phyloP scores from a whole-genome alignment of 2,329 filamentous ascomycete genomes.

The Calonectria pteridis region DNA sequence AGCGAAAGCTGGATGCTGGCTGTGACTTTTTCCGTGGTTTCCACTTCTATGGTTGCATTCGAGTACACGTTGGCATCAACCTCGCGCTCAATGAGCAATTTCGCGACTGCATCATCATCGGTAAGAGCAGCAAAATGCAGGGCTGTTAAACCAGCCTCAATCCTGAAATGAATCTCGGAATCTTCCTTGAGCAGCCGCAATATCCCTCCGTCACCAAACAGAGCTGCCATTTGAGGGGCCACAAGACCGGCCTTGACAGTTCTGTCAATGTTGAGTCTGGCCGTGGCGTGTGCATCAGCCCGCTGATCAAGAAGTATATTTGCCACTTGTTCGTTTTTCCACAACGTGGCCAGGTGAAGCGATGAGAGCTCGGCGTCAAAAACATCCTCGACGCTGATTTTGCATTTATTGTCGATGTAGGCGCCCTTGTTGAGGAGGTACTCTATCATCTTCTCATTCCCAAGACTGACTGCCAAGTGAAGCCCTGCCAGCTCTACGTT shows the following conservation, averaged over 20 bases:
- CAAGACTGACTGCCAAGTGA: background rate
- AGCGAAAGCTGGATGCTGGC: background rate
- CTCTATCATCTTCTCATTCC: background rate
- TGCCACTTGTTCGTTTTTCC: background rate
- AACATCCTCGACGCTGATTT: background rate
- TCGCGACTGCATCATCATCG: background rate
- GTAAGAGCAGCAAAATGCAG: background rate
- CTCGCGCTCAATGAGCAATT: background rate
- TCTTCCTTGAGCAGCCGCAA: background rate
- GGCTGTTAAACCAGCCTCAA: background rate
- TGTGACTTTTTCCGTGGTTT: background rate
- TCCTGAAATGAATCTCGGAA: background rate
- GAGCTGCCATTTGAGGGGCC: background rate
- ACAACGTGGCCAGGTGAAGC: background rate
- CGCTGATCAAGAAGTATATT: background rate
- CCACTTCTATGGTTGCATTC: background rate
- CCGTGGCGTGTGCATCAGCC: background rate
- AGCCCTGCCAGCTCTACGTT: background rate
- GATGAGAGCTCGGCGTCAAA: background rate
- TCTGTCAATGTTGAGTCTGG: background rate
- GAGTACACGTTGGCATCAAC: background rate
- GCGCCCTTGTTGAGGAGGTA: background rate
- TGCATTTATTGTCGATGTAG: background rate
- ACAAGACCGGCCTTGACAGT: background rate
- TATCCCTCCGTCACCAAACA: background rate